phyloP scores from a whole-genome alignment of 2,329 filamentous ascomycete species.

The Trichothecium sympodiale region DNA sequence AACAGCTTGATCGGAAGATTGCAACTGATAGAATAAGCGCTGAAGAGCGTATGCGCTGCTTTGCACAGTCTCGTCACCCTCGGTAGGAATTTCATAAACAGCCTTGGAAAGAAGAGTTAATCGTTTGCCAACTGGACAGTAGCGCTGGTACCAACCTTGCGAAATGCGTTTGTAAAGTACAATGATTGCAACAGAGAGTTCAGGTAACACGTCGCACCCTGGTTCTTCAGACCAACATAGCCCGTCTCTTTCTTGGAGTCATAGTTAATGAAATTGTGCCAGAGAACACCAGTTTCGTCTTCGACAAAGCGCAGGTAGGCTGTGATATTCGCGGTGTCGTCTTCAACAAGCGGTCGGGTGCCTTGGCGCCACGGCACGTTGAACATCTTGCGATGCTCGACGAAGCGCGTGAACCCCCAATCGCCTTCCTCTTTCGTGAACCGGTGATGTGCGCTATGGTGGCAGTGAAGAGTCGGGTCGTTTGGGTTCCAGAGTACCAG shows the following conservation, averaged over 20 bases:
- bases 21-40: conserved; percentile 86
- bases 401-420: conserved; percentile 97
- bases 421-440: conserved; percentile 96
- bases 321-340: conserved; percentile 68
- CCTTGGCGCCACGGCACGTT: conserved; percentile 62
- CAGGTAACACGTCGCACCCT: conserved; percentile 84
- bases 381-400: conserved; percentile 79
- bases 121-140: conserved; percentile 7
- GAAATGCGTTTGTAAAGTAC: conserved; percentile 85
- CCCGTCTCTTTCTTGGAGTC: conserved; percentile 99
- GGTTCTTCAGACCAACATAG: conserved; percentile 92
- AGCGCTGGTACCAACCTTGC: conserved; percentile 50
- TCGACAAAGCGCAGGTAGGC: conserved; percentile 75
- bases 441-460: conserved; percentile 82
- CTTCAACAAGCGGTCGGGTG: conserved; percentile 61
- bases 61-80: conserved; percentile 64
- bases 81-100: conserved; percentile 93
- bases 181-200: conserved; percentile 77
- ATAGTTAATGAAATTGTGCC: conserved; percentile 89
- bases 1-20: conserved; percentile 75
- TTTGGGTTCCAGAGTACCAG: conserved; percentile 90
- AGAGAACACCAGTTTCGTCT: conserved; percentile 78
- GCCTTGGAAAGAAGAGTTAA: conserved; percentile 44
- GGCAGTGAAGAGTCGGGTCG: conserved; percentile 73
- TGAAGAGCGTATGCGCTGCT: conserved; percentile 94